These are phyloP conservation scores for Myxozyma vanderwaltii DNA, from an alignment of 805 yeast species.

Conservation along the genomic window DNA sequence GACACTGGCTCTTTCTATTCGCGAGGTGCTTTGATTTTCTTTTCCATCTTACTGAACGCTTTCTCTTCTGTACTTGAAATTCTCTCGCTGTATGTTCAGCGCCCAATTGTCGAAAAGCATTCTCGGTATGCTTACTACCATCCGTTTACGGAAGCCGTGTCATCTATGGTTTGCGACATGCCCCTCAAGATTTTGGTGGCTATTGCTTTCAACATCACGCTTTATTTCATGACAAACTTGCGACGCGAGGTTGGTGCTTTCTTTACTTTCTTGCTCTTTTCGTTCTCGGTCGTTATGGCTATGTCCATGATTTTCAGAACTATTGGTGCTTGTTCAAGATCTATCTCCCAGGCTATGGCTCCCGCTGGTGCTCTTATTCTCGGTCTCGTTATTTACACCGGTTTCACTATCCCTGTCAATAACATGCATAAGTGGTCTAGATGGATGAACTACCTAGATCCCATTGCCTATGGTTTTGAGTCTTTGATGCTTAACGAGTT, in stretches of 20 bases:
- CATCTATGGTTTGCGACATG: slow-evolving; percentile 60
- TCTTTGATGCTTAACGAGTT: slow-evolving; percentile 53
- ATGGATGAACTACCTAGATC: slow-evolving; percentile 54
- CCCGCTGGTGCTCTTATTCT: slow-evolving; percentile 59
- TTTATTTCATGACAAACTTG: slow-evolving; percentile 61
- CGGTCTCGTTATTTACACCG: slow-evolving; percentile 60
- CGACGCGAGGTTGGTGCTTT: slow-evolving; percentile 55
- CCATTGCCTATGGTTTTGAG: slow-evolving; percentile 51
- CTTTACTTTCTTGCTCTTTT: slow-evolving; percentile 54
- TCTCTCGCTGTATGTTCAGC: slow-evolving; percentile 49
- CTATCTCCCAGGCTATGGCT: slow-evolving; percentile 60
- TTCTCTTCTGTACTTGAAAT: slow-evolving; percentile 52
- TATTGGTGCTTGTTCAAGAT: slow-evolving; percentile 54
- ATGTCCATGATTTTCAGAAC: slow-evolving; percentile 57
- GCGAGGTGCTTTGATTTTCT: slow-evolving; percentile 65
- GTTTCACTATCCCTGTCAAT: slow-evolving; percentile 49
- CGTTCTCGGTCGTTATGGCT: slow-evolving; percentile 49
- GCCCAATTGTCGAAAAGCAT: slow-evolving; percentile 70
- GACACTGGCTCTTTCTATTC: slow-evolving; percentile 59
- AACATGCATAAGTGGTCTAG: slow-evolving; percentile 54
- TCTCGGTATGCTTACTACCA: slow-evolving; percentile 70
- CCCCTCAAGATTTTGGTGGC: slow-evolving; percentile 59
- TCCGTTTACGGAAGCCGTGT: slow-evolving; percentile 73
- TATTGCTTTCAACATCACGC: slow-evolving; percentile 50
- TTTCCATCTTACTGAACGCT: slow-evolving; percentile 45